Conservation (phyloP, 2,329 filamentous ascomycete species). For the Ophiobolus disseminans region DNA sequence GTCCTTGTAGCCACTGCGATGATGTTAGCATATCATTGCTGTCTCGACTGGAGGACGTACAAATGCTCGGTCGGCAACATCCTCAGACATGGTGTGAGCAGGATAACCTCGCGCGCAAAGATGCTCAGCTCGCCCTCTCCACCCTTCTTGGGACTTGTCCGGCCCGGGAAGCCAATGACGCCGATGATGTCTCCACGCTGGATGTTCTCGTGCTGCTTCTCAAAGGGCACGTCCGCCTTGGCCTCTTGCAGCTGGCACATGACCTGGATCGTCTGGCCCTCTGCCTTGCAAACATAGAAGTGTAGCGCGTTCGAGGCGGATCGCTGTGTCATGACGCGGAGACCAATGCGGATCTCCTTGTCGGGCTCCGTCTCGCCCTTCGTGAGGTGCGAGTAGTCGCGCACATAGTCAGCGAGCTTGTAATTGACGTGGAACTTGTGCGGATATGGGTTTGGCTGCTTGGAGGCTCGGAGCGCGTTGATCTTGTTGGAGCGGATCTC, state of each 20-base stretch:
- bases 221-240: conserved; percentile 73
- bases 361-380: conserved; percentile 84
- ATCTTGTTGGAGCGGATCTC: conserved; percentile 89
- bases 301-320: conserved; percentile 32
- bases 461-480: conserved; percentile 75
- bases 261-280: conserved; percentile 83
- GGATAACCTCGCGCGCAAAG: conserved; percentile 83
- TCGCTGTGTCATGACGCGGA: conserved; percentile 72
- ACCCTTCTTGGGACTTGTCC: conserved; percentile 88
- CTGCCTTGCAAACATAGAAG: conserved; percentile 60
- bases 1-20: conserved; percentile 85
- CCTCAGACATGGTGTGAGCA: conserved; percentile 90
- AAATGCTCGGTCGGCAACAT: conserved; percentile 74
- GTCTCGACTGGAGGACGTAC: conserved; percentile 54
- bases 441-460: conserved; percentile 81
- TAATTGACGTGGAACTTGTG: conserved; percentile 92
- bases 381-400: conserved; percentile 80
- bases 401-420: conserved; percentile 79
- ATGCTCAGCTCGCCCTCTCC: conserved; percentile 93
- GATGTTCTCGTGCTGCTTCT: conserved; percentile 86
- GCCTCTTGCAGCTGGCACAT: conserved; percentile 88
- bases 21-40: conserved; percentile 5
- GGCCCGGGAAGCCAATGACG: conserved; percentile 80
- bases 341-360: conserved; percentile 77
- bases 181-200: conserved; percentile 93